Base-by-base conservation (phyloP, 1,139 yeast species). In the Saccharomyces hybrid region DNA sequence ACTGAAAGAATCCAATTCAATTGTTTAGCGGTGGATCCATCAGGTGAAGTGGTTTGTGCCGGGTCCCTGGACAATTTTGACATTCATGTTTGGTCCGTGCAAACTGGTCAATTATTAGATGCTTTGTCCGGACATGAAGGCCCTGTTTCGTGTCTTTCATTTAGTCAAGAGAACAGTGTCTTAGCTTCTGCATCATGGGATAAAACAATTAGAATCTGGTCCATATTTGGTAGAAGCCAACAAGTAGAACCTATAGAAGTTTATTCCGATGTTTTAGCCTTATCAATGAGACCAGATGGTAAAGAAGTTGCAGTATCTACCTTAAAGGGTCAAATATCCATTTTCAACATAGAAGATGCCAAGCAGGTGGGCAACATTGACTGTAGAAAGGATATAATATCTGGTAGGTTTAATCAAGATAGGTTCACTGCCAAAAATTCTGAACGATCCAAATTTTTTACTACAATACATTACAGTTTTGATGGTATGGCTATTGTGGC, bases 151-250 rank as follows among this genome's bases (percentile, higher is more conserved):
- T 83, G 90, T 61, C 76, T 93, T 50, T 82, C 95, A 9, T 93
- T 95, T 70, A 96, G 97, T 51, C 75, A 75, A 13, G 97, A 90
- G 67, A 84, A 81, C 58, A 80, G 89, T 25, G 78, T 84, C 9
- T 76, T 93, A 56, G 98, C 96, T 2, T 85, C 95, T 56, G 95
- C 97, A 1, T 86, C 96, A 28, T 95, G 99, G 99, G 99, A 93
- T 72, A 87, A 86, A 64, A 89, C 98, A 1, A 85, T 91, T 11
- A 78, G 99, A 63, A 77, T 93, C 11, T 93, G 99, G 99, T 87
- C 85, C 67, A 83, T 93, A 48, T 93, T 93, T 70, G 86, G 91
- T 7, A 80, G 96, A 62, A 79, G 89, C 0, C 90, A 84, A 66
- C 84, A 83, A 50, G 95, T 88, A 50, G 99, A 93, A 71, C 98